These are phyloP conservation scores for Neostapfia colusana DNA, from an alignment of 176 grass and related monocot species.

Conservation along the genomic window DNA sequence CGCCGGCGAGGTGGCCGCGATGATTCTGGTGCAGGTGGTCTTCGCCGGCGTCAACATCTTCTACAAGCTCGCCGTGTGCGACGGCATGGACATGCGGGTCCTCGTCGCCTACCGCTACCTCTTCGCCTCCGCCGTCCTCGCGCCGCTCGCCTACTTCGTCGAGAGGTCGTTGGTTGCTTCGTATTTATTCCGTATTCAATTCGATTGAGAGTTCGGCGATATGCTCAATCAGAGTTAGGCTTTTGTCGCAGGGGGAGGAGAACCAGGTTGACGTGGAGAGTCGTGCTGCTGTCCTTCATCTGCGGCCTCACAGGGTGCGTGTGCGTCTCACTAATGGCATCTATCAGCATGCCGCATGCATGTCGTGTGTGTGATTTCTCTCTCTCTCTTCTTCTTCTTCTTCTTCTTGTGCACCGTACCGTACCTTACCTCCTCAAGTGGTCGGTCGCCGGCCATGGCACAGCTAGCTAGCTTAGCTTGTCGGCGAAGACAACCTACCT, in stretches of 20 bases:
- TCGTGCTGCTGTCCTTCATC: constrained; percentile 57
- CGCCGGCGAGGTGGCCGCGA: constrained; percentile 37
- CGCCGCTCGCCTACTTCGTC: constrained; percentile 63
- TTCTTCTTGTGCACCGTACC: no score
- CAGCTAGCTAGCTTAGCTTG: no score
- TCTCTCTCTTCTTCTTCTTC: no score
- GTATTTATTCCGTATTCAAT: no score
- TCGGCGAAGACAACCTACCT: no score
- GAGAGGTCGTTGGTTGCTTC: constrained; percentile 53
- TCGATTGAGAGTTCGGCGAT: no score
- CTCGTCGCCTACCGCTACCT: constrained; percentile 75
- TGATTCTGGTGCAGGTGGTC: constrained; percentile 65
- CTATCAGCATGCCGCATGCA: no score
- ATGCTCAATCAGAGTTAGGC: no score
- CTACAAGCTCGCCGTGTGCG: constrained; percentile 83
- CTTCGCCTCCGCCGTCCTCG: constrained; percentile 72
- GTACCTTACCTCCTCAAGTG: no score
- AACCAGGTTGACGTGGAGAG: constrained; percentile 68
- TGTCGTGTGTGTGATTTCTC: no score
- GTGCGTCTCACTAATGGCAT: no score
- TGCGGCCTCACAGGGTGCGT: constrained; percentile 77
- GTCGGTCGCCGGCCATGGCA: no score
- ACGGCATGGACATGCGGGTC: constrained; percentile 89
- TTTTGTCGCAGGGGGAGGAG: constrained; percentile 54
- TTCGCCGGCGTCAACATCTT: constrained; percentile 83